Conservation (phyloP, 83 land plant genomes). For the Picea mariana region DNA sequence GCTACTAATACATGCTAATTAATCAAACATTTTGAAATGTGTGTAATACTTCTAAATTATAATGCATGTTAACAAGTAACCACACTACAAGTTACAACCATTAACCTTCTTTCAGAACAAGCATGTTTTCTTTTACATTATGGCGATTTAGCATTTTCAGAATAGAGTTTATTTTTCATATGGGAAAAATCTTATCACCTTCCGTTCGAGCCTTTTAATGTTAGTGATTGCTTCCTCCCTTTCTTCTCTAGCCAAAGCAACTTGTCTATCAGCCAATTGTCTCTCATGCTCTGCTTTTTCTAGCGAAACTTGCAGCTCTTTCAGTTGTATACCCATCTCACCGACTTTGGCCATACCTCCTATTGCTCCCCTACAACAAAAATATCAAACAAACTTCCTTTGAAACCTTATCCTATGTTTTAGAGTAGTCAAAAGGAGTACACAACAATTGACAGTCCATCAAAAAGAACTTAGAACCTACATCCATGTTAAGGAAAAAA, state of each 20-base stretch:
- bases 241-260: slow-evolving; percentile 38
- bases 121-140: not conserved
- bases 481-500: not conserved
- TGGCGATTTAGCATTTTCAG: not conserved
- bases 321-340: slow-evolving; percentile 46
- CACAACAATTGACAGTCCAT: not conserved
- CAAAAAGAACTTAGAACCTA: not conserved
- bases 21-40: not conserved
- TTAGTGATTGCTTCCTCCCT: slow-evolving; percentile 35
- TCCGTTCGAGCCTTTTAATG: slow-evolving; percentile 45
- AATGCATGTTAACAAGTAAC: no score
- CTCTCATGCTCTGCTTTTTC: slow-evolving; percentile 44
- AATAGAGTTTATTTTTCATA: not conserved
- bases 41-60: no score
- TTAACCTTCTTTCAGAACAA: not conserved
- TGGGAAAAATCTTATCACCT: slow-evolving; percentile 34
- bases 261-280: slow-evolving; percentile 46
- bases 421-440: not conserved
- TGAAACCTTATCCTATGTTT: not conserved
- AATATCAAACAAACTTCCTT: not conserved
- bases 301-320: slow-evolving; percentile 54
- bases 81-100: no score
- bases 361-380: slow-evolving; percentile 49
- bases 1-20: not conserved
- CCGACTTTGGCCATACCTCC: slow-evolving; percentile 49